Base-by-base conservation (phyloP, 768 basidiomycete species). In the Rhodocollybia butyracea region DNA sequence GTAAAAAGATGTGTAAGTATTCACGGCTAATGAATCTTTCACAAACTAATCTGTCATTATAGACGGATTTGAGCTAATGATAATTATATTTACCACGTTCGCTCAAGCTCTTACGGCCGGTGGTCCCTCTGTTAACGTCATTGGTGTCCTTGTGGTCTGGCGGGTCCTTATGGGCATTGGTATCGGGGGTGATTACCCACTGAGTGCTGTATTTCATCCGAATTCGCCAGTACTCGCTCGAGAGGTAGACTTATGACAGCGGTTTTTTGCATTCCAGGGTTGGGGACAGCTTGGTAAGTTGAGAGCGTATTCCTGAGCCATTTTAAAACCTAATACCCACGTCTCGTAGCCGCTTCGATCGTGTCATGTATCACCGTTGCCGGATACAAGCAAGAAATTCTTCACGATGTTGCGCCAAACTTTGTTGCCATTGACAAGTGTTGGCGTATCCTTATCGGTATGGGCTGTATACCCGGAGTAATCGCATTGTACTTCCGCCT, bases 401-500 rank as follows among this genome's bases (percentile, higher is more conserved):
- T 81, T 32, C 70, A 74, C 48, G 68, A 74, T 19, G 46, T 76
- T n/a, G 54, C 74, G 40, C 71, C 71, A 36, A 61, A 75, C 43
- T 65, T 74, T 30, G 57, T 66, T 13, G 76, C 80, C 42, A 77
- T 96, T 55, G 93, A 96, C 70, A 80, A 76, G 65, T 80, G 83
- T 66, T 94, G 93, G 93, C 87, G 93, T 63, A 72, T 94, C 47
- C 79, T 95, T 64, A 92, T 96, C 67, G 93, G 93, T 64, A 76
- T 94, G 34, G 93, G 93, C 42, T 89, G 86, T 54, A 74, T 96
- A 47, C 94, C 93, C 30, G 93, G 83, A 54, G 78, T 76, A 39
- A 65, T 93, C 55, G 92, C 91, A 19, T 83, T 94, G 48, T 94
- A 93, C 76, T 94, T 91, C 87, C 90, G 93, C 67, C 80, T 94